Percentiles rank a stretch among this genome's conserved stretches.
Conservation (phyloP, 768 basidiomycete genomes). For the Leucosporidium yakuticum region DNA sequence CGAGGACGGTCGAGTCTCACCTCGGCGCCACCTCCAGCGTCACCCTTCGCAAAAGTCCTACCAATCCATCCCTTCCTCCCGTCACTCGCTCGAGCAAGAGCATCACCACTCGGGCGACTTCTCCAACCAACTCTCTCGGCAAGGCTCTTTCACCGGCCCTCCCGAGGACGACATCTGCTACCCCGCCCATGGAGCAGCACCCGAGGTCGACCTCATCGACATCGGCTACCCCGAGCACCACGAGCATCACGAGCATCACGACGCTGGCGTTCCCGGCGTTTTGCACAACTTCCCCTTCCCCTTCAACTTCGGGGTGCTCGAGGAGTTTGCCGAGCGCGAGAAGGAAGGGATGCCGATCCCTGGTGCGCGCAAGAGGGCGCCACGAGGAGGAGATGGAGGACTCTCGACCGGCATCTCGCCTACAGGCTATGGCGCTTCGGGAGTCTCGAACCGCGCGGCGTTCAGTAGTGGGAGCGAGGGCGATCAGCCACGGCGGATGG, state of each 20-base stretch:
- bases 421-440: slow-evolving; percentile 21
- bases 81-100: neutral
- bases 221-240: slow-evolving; percentile 17
- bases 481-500: slow-evolving; percentile 38
- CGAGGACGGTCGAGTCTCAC: slow-evolving; percentile 9
- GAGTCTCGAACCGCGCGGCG: slow-evolving; percentile 7
- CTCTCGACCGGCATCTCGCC: slow-evolving; percentile 3
- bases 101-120: slow-evolving; percentile 11
- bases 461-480: slow-evolving; percentile 33
- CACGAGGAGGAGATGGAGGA: neutral
- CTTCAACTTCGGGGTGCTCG: slow-evolving; percentile 71
- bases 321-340: slow-evolving; percentile 72
- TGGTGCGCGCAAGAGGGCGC: slow-evolving; percentile 4
- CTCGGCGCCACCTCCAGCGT: slow-evolving; percentile 32
- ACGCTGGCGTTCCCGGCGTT: slow-evolving; percentile 33
- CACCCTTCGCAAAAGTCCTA: slow-evolving; percentile 30
- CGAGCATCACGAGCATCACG: neutral
- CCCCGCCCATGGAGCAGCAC: slow-evolving; percentile 32
- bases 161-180: slow-evolving; percentile 40
- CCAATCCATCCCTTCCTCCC: slow-evolving; percentile 6
- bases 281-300: slow-evolving; percentile 48
- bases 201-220: slow-evolving; percentile 29
- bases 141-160: slow-evolving; percentile 29
- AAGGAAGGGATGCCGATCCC: slow-evolving; percentile 55
- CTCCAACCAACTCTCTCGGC: slow-evolving; percentile 32